Base-by-base conservation (phyloP, 2,329 filamentous ascomycete genomes). In the Aspergillus texensis region DNA sequence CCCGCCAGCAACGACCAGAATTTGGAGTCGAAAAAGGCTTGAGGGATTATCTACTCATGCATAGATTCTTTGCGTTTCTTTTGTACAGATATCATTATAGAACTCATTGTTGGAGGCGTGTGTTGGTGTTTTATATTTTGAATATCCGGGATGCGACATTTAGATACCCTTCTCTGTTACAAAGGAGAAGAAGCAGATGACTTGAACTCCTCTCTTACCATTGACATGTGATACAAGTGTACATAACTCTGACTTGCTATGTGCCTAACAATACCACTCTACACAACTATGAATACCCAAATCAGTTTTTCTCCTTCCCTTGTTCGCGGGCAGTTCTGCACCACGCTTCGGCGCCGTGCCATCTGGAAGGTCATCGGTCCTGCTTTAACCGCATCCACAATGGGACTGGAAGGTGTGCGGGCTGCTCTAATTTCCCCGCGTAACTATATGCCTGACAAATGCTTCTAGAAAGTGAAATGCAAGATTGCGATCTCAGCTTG, bases 331-430 rank as follows among this genome's bases (percentile, higher is more conserved):
- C 61, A 62, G n/a, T 82, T 82, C 70, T 80, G 78, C 67, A 71
- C 74, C n/a, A 74, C 72, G 19, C 76, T 83, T 14, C 76, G 77
- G 14, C 68, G 71, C 34, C 77, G 78, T 26, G 68, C 75, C 6
- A 73, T 80, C 34, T 81, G 79, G 75, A 70, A 70, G 19, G 62
- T 68, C 28, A 64, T 77, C 12, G 67, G 62, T 11, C 72, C 70
- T 34, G 45, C 68, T 28, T 57, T 76, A 14, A 61, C 61, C 16
- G 32, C 60, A 24, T 62, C 61, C 6, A 30, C 60, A 11, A 28
- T 58, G 30, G 62, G 32, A 34, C 55, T 73, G 3, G 57, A 68
- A 71, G 72, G 74, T 76, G 43, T 36, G 48, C 12, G n/a, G 48
- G 58, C 46, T 34, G 8, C 8, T 39, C 10, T 16, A 8, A 28